Evolutionary conservation across 352 stramenopile genomes (phyloP).

Genomic region (Phytophthora crassamura): DNA sequence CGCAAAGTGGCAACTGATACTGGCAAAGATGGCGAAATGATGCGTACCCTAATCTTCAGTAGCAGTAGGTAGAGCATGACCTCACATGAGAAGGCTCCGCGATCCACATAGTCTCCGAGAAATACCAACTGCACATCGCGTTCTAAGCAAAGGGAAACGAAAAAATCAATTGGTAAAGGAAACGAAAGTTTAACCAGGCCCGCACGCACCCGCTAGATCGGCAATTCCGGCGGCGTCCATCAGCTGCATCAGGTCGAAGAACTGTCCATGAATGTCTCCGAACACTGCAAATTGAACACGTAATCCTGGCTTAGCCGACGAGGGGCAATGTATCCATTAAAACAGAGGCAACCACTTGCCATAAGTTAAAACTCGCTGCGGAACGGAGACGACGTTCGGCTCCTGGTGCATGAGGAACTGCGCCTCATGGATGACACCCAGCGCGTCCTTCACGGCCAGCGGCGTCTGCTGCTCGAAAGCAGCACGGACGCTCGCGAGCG

Average conservation of each 20-base stretch:
- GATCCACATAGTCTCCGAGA: conserved; percentile 82
- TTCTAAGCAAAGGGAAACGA: conserved; percentile 18
- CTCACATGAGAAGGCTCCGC: conserved; percentile 83
- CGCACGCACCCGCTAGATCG: conserved; percentile 42
- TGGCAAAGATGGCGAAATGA: not conserved
- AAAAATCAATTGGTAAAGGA: not conserved
- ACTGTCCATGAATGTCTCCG: conserved; percentile 85
- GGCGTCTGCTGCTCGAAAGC: conserved; percentile 69
- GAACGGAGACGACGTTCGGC: conserved; percentile 64
- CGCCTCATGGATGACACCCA: conserved; percentile 72
- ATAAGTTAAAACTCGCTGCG: conserved; percentile 33
- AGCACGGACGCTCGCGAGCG: conserved; percentile 42
- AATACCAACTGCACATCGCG: conserved; percentile 71
- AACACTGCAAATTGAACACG: conserved; percentile 57
- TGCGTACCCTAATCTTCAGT: conserved; percentile 59
- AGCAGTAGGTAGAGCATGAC: conserved; percentile 82
- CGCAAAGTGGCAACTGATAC: not conserved
- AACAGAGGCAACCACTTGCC: conserved; percentile 2
- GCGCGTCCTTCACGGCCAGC: conserved; percentile 62
- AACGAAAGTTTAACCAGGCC: too few relatives aligned
- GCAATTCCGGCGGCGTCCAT: conserved; percentile 54
- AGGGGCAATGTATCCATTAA: conserved; percentile 25
- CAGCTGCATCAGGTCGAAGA: conserved; percentile 76
- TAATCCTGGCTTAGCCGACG: conserved; percentile 8
- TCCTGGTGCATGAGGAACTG: conserved; percentile 68